Conservation (phyloP, 768 basidiomycete genomes). For the Saitozyma podzolica region DNA sequence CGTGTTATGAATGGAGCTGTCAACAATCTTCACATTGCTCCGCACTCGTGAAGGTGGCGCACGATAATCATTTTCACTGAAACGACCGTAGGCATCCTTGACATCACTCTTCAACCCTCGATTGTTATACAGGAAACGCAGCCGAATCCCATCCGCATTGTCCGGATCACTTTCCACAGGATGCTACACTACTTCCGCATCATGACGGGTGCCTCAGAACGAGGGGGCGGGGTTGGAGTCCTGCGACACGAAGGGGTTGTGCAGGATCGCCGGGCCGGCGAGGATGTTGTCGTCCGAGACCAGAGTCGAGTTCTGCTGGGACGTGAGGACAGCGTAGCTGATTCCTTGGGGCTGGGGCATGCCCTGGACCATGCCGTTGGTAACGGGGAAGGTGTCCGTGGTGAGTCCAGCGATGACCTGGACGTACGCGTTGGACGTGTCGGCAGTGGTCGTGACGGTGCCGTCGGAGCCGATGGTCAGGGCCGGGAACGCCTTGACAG, state of each 20-base stretch:
- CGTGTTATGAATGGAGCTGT: too few relatives aligned
- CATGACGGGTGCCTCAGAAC: constrained; percentile 14
- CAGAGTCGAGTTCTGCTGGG: constrained; percentile 45
- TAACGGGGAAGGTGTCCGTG: constrained; percentile 55
- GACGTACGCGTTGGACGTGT: constrained; percentile 51
- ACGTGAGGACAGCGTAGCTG: constrained; percentile 60
- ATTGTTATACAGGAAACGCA: too few relatives aligned
- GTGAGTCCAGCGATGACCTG: constrained; percentile 61
- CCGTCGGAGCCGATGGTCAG: constrained; percentile 50
- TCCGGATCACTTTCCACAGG: not conserved
- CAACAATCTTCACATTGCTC: too few relatives aligned
- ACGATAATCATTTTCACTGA: too few relatives aligned
- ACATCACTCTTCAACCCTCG: too few relatives aligned
- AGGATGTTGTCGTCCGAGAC: constrained; percentile 59
- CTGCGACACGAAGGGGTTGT: constrained; percentile 37
- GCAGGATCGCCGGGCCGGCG: constrained; percentile 61
- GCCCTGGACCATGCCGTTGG: constrained; percentile 39
- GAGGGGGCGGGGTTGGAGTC: constrained; percentile 41
- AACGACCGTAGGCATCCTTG: too few relatives aligned
- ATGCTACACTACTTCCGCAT: not conserved
- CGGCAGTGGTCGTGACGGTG: constrained; percentile 44
- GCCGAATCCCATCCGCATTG: too few relatives aligned
- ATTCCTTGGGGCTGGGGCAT: constrained; percentile 54
- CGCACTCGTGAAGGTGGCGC: too few relatives aligned
- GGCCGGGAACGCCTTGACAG: constrained; percentile 61